Base-by-base conservation (phyloP, 73 alveolate species). In the Tetrahymena borealis region DNA sequence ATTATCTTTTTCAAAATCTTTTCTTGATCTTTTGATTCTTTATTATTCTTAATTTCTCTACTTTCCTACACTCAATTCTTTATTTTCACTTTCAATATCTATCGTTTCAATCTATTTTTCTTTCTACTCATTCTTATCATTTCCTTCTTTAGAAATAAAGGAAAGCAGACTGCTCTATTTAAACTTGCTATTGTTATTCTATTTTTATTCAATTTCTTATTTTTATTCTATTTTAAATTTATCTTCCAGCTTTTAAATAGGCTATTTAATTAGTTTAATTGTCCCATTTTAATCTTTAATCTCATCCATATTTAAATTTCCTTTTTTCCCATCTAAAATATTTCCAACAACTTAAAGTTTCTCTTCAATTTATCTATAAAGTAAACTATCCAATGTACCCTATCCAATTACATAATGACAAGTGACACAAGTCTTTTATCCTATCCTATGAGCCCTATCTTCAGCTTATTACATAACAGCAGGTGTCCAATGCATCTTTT, bases 381-480 rank as follows among this genome's bases (percentile, higher is more conserved):
- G 95, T 33, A 96, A 39, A 39, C 96, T 98, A 91, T 99, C 99
- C 9, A 99, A 94, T n/a, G 99, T 99, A 20, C 96, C 98, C 18
- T 97, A 97, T 1, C 99, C 99, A 78, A 96, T 96, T 33, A 99
- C 94, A 94, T 99, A 99, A 95, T 99, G 99, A 42, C 98, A 97
- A 94, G 98, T 98, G 39, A 97, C 99, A 78, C 99, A 96, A 90
- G 96, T 95, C 79, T 92, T 97, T 94, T 99, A 98, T 38, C 99
- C 99, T 32, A 99, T 98, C 42, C 99, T 94, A 94, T 99, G 99
- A 10, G 99, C 99, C 90, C 99, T 91, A 94, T 99, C 99, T 94
- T 99, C 99, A 39, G 99, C 99, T 94, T 99, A 97, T 28, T 96
- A 93, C 99, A 99, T 99, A 43, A 98, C 94, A 10, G 97, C 97